Percentiles rank a stretch among this genome's conserved stretches.
Conservation (phyloP, 192 early-diverging fungal genomes). For the Jimgerdemannia lactiflua region DNA sequence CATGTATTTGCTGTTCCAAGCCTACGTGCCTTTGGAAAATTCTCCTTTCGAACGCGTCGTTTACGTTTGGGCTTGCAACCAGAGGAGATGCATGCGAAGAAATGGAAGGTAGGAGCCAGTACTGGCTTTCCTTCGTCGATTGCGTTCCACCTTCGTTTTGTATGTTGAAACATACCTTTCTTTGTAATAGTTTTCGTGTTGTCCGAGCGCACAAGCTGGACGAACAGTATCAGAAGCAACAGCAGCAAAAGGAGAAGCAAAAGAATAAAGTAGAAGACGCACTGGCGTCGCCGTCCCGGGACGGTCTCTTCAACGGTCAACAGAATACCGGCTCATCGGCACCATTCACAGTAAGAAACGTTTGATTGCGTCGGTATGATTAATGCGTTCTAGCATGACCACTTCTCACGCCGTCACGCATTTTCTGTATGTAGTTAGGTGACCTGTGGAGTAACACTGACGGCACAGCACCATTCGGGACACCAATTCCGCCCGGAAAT, state of each 20-base stretch:
- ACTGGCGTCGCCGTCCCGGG: not conserved
- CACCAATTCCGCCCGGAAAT: not conserved
- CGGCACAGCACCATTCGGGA: not conserved
- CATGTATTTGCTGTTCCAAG: conserved; percentile 71
- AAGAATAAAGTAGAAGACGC: conserved; percentile 6
- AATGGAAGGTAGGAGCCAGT: conserved; percentile 50
- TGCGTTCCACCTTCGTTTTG: not conserved
- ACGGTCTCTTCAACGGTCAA: not conserved
- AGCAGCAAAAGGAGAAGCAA: conserved; percentile 38
- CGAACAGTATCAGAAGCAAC: conserved; percentile 54
- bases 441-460: conserved; percentile 5
- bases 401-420: too few relatives aligned
- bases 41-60: conserved; percentile 71
- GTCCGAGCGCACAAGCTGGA: conserved; percentile 65
- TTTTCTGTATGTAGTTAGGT: not conserved
- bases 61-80: conserved; percentile 83
- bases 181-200: conserved; percentile 46
- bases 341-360: not conserved
- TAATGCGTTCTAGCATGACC: too few relatives aligned
- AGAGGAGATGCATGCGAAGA: conserved; percentile 66
- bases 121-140: not conserved
- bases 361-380: not conserved
- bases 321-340: conserved; percentile 4
- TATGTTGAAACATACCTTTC: not conserved
- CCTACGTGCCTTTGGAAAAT: conserved; percentile 68